Evolutionary conservation across 2,329 filamentous ascomycete genomes (phyloP).

Genomic region (Hypomyces rosellus): DNA sequence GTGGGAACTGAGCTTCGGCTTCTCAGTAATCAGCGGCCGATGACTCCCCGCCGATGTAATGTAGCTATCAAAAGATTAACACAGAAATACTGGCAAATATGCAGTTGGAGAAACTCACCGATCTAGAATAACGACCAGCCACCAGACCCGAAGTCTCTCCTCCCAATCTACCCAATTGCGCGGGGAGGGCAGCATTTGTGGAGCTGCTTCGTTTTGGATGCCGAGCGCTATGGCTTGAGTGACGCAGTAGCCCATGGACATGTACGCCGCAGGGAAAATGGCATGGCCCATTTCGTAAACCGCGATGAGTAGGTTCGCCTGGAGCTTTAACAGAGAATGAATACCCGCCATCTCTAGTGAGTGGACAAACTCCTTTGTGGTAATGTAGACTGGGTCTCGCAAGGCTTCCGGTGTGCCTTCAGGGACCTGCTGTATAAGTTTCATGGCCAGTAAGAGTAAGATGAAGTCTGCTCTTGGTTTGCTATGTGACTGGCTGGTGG

Average conservation of each 20-base stretch:
- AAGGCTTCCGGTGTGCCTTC: slow-evolving; percentile 2
- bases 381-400: slow-evolving; percentile 9
- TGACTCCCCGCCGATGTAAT: slow-evolving; percentile 16
- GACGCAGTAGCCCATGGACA: slow-evolving; percentile 23
- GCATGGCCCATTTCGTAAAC: slow-evolving; percentile 29
- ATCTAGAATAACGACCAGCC: slow-evolving; percentile 27
- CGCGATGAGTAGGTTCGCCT: slow-evolving; percentile 23
- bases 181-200: slow-evolving; percentile 20
- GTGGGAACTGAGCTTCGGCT: slow-evolving; percentile 21
- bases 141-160: slow-evolving; percentile 28
- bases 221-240: slow-evolving; percentile 15
- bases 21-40: slow-evolving; percentile 19
- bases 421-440: slow-evolving; percentile 16
- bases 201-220: slow-evolving; percentile 9
- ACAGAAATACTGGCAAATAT: not conserved
- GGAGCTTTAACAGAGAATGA: slow-evolving; percentile 20
- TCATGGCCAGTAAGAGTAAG: slow-evolving; percentile 20
- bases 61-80: too few species aligned
- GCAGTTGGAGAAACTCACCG: slow-evolving; percentile 16
- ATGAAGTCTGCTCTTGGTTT: slow-evolving; percentile 9
- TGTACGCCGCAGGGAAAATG: slow-evolving; percentile 27
- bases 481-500: not conserved
- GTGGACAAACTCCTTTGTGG: slow-evolving; percentile 12
- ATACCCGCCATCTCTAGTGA: slow-evolving; percentile 17
- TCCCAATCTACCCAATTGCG: slow-evolving; percentile 25